Evolutionary conservation across 208 protist genomes (phyloP).

Genomic region (Balamuthia mandrillaris): DNA sequence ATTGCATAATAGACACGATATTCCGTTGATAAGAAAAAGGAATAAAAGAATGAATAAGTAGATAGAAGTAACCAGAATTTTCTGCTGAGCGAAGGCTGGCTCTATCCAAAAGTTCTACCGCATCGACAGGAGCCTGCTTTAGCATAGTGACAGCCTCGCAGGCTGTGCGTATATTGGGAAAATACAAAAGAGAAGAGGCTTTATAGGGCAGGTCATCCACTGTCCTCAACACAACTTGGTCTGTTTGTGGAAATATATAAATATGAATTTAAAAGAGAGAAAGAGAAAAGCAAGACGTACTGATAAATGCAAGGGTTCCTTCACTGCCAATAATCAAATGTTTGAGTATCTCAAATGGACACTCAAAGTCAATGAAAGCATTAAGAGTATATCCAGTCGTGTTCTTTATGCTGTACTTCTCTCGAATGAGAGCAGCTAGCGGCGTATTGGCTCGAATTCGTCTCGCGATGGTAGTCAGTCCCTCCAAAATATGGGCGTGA

Average conservation of each 20-base stretch:
- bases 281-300: not conserved
- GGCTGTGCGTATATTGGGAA: constrained; percentile 44
- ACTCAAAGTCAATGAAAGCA: constrained; percentile 54
- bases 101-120: constrained; percentile 57
- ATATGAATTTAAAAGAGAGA: not conserved
- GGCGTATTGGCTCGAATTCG: too few relatives aligned
- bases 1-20: not conserved
- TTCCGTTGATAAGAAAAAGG: not conserved
- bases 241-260: not conserved
- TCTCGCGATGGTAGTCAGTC: not conserved
- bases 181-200: constrained; percentile 57
- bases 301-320: constrained; percentile 63
- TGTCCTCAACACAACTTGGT: constrained; percentile 52
- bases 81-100: constrained; percentile 7
- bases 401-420: constrained; percentile 67
- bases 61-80: too few relatives aligned
- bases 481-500: constrained; percentile 33
- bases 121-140: constrained; percentile 41
- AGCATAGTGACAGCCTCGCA: constrained; percentile 43
- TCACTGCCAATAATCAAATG: constrained; percentile 63
- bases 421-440: too few relatives aligned
- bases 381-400: constrained; percentile 67
- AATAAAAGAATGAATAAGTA: not conserved
- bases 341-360: constrained; percentile 64
- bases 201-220: constrained; percentile 55